Base-by-base conservation (phyloP, 164 flowering plant genomes). In the Annona cherimola region DNA sequence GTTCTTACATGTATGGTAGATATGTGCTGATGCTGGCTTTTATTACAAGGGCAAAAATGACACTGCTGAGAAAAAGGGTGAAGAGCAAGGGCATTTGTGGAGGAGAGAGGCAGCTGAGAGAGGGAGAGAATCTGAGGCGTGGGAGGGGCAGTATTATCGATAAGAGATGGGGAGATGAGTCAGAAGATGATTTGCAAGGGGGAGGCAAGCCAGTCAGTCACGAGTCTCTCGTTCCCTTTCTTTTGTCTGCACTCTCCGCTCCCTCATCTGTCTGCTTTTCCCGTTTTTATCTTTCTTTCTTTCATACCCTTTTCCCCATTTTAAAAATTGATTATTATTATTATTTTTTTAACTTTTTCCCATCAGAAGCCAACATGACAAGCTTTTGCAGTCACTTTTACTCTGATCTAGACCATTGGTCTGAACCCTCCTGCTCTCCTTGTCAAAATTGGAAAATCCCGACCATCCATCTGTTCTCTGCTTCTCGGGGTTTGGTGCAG, bases 151-250 rank as follows among this genome's bases (percentile, higher is more conserved):
- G 35, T 26, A 26, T 18, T 20, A 61, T 61, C 63, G 63, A 61
- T 20, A 61, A 20, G 63, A 50, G 63, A 61, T 18, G 63, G 39
- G 63, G 63, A 61, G 39, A 20, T n/a, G 35, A 61, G 35, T 61
- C 63, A 61, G 63, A 61, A 7, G 63, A 61, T 18, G 63, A 50
- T 50, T 50, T 50, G 57, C 57, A 50, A 9, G 57, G 57, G 14
- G 57, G 57, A 50, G 57, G 57, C 57, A 50, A 44, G 73, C 43
- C 42, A 71, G 68, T 39, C 9, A 64, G 43, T 72, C 74, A 72
- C 74, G 74, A 66, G 74, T 18, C 50, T 65, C 74, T 66, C 62
- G 63, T 42, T 65, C 67, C n/a, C 45, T 71, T 63, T 46, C 61
- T 71, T 71, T 71, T 63, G 67, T 63, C 68, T 35, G 68, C 43